These are phyloP conservation scores for Fusarium brevicatenulatum DNA, from an alignment of 2,329 filamentous ascomycete species.

Conservation along the genomic window DNA sequence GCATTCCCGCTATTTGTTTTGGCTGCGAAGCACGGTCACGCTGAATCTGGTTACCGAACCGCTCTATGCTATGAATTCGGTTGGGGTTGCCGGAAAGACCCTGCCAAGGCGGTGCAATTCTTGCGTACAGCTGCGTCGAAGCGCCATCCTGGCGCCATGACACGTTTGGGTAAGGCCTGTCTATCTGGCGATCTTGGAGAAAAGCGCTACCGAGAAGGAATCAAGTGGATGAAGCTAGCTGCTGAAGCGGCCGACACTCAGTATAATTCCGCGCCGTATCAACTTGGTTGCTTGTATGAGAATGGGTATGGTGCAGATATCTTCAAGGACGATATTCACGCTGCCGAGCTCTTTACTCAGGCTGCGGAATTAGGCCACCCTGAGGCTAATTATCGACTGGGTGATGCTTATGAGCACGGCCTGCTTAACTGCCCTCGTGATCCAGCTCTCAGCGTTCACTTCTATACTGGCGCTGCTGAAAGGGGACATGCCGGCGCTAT, in stretches of 20 bases:
- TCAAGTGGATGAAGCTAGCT: slow-evolving; percentile 97
- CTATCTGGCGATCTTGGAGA: slow-evolving; percentile 88
- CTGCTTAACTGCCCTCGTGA: slow-evolving; percentile 87
- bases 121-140: slow-evolving; percentile 91
- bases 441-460: slow-evolving; percentile 93
- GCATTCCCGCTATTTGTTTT: slow-evolving; percentile 93
- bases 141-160: slow-evolving; percentile 94
- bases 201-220: slow-evolving; percentile 86
- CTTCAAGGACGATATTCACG: slow-evolving; percentile 89
- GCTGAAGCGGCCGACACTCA: slow-evolving; percentile 89
- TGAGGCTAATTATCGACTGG: slow-evolving; percentile 86
- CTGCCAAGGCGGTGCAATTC: slow-evolving; percentile 92
- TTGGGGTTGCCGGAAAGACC: slow-evolving; percentile 92
- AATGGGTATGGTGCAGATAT: slow-evolving; percentile 94
- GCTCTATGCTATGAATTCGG: slow-evolving; percentile 98
- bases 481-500: slow-evolving; percentile 85
- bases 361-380: slow-evolving; percentile 91
- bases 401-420: slow-evolving; percentile 97
- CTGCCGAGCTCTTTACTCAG: slow-evolving; percentile 92
- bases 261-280: slow-evolving; percentile 93
- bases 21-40: slow-evolving; percentile 95
- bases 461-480: slow-evolving; percentile 93
- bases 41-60: slow-evolving; percentile 92
- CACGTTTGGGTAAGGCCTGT: slow-evolving; percentile 89
- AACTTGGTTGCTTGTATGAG: slow-evolving; percentile 88